Evolutionary conservation across 495 filamentous ascomycete species (phyloP), one percentile per base, ranked within the genome.

Genomic region (Aspergillus biplanus): DNA sequence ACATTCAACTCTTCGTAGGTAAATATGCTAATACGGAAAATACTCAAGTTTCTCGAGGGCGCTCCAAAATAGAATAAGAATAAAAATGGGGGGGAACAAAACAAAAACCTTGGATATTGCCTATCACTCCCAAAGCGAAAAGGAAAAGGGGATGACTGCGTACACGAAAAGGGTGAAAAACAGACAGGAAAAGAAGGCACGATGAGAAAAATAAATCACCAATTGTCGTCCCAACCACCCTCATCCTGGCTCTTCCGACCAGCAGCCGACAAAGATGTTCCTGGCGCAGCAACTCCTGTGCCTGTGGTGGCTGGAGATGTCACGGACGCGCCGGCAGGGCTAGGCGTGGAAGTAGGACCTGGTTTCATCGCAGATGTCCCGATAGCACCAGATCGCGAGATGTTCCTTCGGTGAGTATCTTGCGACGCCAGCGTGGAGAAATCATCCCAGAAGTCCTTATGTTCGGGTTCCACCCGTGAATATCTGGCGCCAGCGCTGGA

Each of bases 391-490:
- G 75, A 75, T 33, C 70, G 67, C 13, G 75, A 75, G 1, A 64
- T 60, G 33, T 62, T 71, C 11, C 73, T 63, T 5, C 69, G 72
- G 49, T 79, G 75, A 7, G 73, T 78, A 3, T 85, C 83, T 31
- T 81, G 74, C 39, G 73, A 76, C 0, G 86, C 84, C 61, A 93
- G 84, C 27, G 86, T 84, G 15, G 78, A 72, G 57, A 88, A 86
- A 63, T 85, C 83, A 76, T 98, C 96, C 96, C 95, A 99, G 76
- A 99, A 99, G 44, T 91, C 90, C 65, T 88, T 86, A 73, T 88
- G 90, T 56, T 90, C 89, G 16, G 83, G 84, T 68, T 90, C 84
- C 44, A 39, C 53, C n/a, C 42, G 34, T n/a, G 52, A n/a, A 5
- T 37, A 75, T 78, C 77, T 33, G 61, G 56, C 54, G 52, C 31